Evolutionary conservation across 306 rosid genomes (phyloP), one percentile per base, ranked within the genome.

Genomic region (Trifolium fragiferum): DNA sequence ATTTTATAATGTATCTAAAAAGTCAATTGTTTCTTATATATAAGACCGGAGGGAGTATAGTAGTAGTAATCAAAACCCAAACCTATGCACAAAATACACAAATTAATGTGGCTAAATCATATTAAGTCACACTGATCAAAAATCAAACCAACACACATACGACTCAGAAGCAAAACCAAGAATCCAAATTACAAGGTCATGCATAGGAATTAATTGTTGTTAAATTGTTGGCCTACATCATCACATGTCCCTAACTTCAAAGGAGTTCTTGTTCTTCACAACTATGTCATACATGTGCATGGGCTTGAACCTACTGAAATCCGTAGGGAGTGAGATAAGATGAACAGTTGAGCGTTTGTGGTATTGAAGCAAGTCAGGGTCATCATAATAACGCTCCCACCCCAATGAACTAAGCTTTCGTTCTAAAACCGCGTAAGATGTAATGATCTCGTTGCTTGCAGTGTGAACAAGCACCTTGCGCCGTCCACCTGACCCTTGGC

Each of bases 261-360:
- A 95, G 66, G 73, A 23, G 84, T 87, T 82, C 25, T 86, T 92
- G 78, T 95, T 95, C 78, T 95, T 95, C 51, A 95, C 98, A 21
- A 95, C 99, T 50, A 95, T 89, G 77, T 95, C 99, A 35, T 76
- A 95, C 99, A 95, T 95, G 82, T 92, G 98, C 90, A 92, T 86
- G 88, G 96, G 81, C 85, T 84, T 95, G 85, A 95, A 85, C 79
- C 49, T 86, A 84, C 30, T 75, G 82, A 95, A 95, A 41, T 95
- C 99, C 50, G 71, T 78, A 0, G 98, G 99, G 12, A 95, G 96
- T 8, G 99, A 92, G 79, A 95, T 92, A 35, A 95, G 93, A 71
- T 92, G 90, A 8, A 89, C 88, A 6, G 99, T 91, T 47, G 90
- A 86, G 35, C 88, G 80, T 78, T 90, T 95, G 80, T 95, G 99